Conservation (phyloP, 106 monocot species). For the Allium cepa region DNA sequence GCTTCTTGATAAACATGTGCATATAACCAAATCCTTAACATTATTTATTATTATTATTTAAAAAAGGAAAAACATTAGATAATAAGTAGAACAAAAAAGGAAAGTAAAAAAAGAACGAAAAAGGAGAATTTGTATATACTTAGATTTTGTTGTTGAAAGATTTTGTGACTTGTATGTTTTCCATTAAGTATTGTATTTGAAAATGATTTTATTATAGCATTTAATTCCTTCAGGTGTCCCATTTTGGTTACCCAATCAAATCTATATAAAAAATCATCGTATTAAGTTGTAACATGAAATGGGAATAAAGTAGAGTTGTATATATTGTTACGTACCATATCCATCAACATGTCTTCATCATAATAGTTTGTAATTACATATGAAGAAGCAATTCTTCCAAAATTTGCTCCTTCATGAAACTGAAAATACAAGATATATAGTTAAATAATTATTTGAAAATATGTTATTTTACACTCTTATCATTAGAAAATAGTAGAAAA, state of each 20-base stretch:
- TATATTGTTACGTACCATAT: conserved; percentile 48
- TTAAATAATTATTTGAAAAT: no score
- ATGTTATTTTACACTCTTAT: not conserved
- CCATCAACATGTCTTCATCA: conserved; percentile 90
- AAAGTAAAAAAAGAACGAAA: not conserved
- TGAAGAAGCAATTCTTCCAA: conserved; percentile 61
- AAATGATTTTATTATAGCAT: conserved; percentile 43
- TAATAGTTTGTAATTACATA: conserved; percentile 72
- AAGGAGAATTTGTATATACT: conserved; percentile 5
- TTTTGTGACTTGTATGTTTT: conserved; percentile 24
- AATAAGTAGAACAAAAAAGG: not conserved
- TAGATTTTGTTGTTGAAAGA: conserved; percentile 59
- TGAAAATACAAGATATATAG: not conserved
- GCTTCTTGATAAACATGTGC: conserved; percentile 59
- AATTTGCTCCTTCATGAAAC: conserved; percentile 98
- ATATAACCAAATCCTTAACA: conserved; percentile 6
- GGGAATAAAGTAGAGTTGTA: no score
- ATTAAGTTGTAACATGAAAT: no score
- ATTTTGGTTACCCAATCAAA: conserved; percentile 67
- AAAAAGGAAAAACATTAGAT: not conserved
- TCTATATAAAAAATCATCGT: conserved; percentile 16
- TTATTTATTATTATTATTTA: no score
- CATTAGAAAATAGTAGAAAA: not conserved
- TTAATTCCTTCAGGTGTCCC: conserved; percentile 78
- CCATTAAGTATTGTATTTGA: conserved; percentile 57